phyloP scores from a whole-genome alignment of 208 protist species.

The Leishmania turanica region DNA sequence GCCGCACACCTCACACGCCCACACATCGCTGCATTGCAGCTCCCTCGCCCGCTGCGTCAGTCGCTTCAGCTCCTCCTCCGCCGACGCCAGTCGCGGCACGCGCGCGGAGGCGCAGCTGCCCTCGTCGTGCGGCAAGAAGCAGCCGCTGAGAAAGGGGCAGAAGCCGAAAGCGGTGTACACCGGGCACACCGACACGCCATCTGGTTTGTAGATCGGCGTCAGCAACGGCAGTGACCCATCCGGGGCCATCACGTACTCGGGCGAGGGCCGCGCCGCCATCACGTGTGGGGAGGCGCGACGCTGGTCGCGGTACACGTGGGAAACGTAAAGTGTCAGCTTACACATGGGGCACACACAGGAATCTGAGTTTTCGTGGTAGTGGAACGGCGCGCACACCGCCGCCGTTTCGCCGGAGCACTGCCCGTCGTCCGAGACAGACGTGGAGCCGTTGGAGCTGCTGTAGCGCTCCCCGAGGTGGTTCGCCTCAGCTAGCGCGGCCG shows the following conservation, averaged over 20 bases:
- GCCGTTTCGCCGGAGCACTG: constrained; percentile 7
- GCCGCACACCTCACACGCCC: constrained; percentile 82
- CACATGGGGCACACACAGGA: constrained; percentile 79
- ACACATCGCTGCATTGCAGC: constrained; percentile 50
- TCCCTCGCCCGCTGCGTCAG: constrained; percentile 41
- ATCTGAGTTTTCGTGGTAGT: constrained; percentile 33
- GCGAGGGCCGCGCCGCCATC: constrained; percentile 70
- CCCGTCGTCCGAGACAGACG: constrained; percentile 16
- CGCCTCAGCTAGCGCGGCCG: not conserved
- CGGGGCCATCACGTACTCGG: constrained; percentile 39
- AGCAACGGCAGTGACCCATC: constrained; percentile 48
- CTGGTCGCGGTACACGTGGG: constrained; percentile 73
- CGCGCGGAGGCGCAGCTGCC: constrained; percentile 22
- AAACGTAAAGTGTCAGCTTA: constrained; percentile 60
- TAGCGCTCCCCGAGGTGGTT: constrained; percentile 11
- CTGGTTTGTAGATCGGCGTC: constrained; percentile 26
- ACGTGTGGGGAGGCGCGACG: constrained; percentile 79
- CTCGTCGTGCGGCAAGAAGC: constrained; percentile 73
- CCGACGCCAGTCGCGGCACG: constrained; percentile 32
- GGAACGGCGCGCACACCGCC: constrained; percentile 2
- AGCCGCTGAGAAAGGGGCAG: constrained; percentile 72
- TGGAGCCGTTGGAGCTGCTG: constrained; percentile 22
- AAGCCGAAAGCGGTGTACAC: constrained; percentile 77
- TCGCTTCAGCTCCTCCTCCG: constrained; percentile 63
- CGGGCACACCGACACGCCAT: constrained; percentile 53